Percentiles rank a stretch among this genome's conserved stretches.
Evolutionary conservation across 2,329 filamentous ascomycete genomes (phyloP).

Genomic region (Trichoderma guizhouense): DNA sequence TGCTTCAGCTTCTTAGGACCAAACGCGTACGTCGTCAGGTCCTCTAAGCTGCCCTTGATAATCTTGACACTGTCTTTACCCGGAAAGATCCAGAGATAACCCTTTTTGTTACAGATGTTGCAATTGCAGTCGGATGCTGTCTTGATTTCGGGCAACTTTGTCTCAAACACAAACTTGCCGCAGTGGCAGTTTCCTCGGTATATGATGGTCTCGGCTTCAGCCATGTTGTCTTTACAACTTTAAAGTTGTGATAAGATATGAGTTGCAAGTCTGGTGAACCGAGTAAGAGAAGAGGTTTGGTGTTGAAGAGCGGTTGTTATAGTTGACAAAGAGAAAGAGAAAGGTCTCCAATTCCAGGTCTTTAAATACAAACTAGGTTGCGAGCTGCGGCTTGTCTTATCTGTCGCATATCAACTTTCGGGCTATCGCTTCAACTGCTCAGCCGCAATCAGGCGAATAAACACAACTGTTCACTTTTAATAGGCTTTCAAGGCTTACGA

Average conservation of each 20-base stretch:
- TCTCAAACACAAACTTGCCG: slow-evolving; percentile 50
- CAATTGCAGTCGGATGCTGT: slow-evolving; percentile 60
- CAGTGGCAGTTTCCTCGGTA: slow-evolving; percentile 60
- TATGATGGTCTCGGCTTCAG: slow-evolving; percentile 30
- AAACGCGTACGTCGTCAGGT: slow-evolving; percentile 45
- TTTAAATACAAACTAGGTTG: not conserved
- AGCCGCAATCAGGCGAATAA: not conserved
- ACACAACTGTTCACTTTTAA: not conserved
- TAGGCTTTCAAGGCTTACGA: not conserved
- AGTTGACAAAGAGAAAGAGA: not conserved
- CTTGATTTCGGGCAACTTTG: slow-evolving; percentile 55
- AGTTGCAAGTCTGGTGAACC: not conserved
- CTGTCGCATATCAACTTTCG: not conserved
- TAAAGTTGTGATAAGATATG: not conserved
- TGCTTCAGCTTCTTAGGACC: slow-evolving; percentile 37
- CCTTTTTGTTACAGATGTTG: slow-evolving; percentile 58
- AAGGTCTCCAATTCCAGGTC: not conserved
- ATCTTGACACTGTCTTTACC: slow-evolving; percentile 37
- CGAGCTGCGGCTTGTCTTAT: not conserved
- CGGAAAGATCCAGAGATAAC: slow-evolving; percentile 39
- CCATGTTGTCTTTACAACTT: not conserved
- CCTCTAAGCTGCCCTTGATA: slow-evolving; percentile 43
- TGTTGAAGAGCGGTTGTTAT: not conserved
- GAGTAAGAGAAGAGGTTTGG: not conserved
- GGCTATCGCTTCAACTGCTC: not conserved